Conservation (phyloP, 441 rosid species). For the Erodium chrysanthum region DNA sequence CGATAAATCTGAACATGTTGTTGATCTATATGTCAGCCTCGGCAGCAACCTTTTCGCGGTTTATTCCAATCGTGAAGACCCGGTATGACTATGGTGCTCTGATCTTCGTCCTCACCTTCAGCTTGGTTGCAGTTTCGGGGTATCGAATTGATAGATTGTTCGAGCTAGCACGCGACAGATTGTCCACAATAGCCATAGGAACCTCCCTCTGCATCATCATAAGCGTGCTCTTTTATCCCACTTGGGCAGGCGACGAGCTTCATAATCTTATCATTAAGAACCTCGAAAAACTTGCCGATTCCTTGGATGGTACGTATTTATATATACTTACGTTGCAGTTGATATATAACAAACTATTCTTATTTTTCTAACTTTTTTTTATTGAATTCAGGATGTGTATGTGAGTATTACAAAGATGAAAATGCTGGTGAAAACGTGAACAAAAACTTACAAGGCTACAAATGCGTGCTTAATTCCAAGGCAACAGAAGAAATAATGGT, state of each 20-base stretch:
- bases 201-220: constrained; percentile 41
- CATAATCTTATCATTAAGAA: constrained; percentile 37
- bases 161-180: constrained; percentile 27
- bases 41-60: constrained; percentile 48
- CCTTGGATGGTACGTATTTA: constrained; percentile 36
- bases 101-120: constrained; percentile 60
- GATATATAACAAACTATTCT: neutral
- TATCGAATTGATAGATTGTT: constrained; percentile 36
- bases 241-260: constrained; percentile 58
- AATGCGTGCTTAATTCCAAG: constrained; percentile 51
- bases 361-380: neutral
- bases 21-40: constrained; percentile 32
- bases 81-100: constrained; percentile 52
- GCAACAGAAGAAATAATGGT: constrained; percentile 55
- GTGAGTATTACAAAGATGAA: constrained; percentile 31
- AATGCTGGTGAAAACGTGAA: neutral
- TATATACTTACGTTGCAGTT: no score
- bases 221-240: constrained; percentile 40
- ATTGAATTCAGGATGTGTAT: constrained; percentile 31
- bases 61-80: constrained; percentile 48
- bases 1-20: neutral
- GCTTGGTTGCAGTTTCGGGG: constrained; percentile 46
- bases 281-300: constrained; percentile 39
- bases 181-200: constrained; percentile 46
- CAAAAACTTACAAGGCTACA: constrained; percentile 31